Base-by-base conservation (phyloP, 2,329 filamentous ascomycete species). In the Claviceps sp. region DNA sequence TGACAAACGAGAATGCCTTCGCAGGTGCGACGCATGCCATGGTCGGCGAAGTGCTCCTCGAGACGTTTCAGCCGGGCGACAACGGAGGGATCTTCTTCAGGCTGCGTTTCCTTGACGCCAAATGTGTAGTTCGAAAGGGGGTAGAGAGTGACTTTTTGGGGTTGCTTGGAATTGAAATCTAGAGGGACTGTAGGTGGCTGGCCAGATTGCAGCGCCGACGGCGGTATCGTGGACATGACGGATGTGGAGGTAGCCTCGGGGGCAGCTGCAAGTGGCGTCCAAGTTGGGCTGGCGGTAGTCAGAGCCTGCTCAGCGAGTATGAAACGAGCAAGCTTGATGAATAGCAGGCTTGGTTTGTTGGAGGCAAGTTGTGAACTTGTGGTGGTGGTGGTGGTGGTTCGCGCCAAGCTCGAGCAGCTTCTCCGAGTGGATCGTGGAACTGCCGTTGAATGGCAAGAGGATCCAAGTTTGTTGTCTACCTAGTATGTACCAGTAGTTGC, bases 61-160 rank as follows among this genome's bases (percentile, higher is more conserved):
- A 98, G 78, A 8, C 93, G 84, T 73, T 91, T 90, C 58, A 98
- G 75, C 2, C 93, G 86, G 52, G 93, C 90, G 53, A 95, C 81
- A 2, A 98, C 93, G 0, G 89, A 96, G 0, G 91, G 90, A 63
- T 98, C 93, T 70, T 98, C 93, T 70, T 98, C 93, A 2, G 91
- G 93, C 67, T 98, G 93, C 22, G 87, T 94, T 74, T 97, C 93
- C 71, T 98, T 98, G 55, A 94, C 95, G 56, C 91, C 91, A 64
- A 98, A 97, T 24, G 93, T 97, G 76, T 98, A 98, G 76, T 97
- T 98, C 59, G 89, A 95, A 48, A 98, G 80, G 38, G 93, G 93
- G 65, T 90, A 97, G 26, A 98, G 80, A 50, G 87, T 87, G 64
- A 98, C 90, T 2, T 89, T 93, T 60, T 83, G 74, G 38, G 91